Evolutionary conservation across 2,329 filamentous ascomycete species (phyloP), one percentile per base, ranked within the genome.

Genomic region (Hawksworthiomyces lignivorus): DNA sequence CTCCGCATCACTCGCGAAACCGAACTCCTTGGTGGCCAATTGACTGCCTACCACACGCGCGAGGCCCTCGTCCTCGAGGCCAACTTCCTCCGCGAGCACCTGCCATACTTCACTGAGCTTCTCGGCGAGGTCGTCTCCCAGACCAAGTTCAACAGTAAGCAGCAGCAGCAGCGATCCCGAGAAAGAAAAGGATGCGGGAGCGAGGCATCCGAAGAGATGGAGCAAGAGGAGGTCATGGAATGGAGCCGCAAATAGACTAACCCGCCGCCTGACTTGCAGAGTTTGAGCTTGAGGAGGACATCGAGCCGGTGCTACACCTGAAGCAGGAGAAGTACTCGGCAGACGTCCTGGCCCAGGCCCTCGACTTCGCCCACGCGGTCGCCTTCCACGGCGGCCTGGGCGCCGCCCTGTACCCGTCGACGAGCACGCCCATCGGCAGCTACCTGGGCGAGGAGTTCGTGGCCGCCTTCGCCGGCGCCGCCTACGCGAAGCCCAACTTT

Each of bases 61-160:
- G 92, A 98, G 74, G 88, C 88, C 61, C 71, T 98, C 50, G 80
- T 98, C 47, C 71, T 98, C 58, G 82, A 90, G 67, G 87, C 92
- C 62, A 94, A 84, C 72, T 98, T 98, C 76, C 80, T 98, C 53
- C 82, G 87, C 62, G 82, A 92, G 62, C 89, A 98, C 63, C 80
- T 98, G 53, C 92, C 92, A 54, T 98, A 97, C 78, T 98, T 95
- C 65, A 80, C 88, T 58, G 92, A 98, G 73, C 76, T 98, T 52
- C 77, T 98, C 54, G 87, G 84, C 59, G 94, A 98, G 73, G 85
- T 96, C 56, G 75, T 92, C 58, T 81, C 83, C 48, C 72, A 86
- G 67, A 94, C 90, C 55, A 92, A 87, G 69, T 98, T 87, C 65
- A 80, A 81, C 51, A 73, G 80, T 84, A 68, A 67, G 78, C 14